These are phyloP conservation scores for Vigna nakashimae DNA, from an alignment of 306 rosid species.

Conservation along the genomic window DNA sequence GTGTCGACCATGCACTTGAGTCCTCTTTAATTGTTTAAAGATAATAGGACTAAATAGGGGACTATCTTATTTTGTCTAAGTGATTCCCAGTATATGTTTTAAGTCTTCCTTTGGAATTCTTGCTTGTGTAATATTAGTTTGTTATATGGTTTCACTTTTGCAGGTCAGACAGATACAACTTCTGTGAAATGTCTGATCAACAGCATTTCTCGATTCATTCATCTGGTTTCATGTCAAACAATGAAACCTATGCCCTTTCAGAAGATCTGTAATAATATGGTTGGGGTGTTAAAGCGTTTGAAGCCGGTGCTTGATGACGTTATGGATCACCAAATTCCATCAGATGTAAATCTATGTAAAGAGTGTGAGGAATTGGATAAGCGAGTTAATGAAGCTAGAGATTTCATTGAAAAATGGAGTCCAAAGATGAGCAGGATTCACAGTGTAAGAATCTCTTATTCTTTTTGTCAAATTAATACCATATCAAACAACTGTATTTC, in stretches of 20 bases:
- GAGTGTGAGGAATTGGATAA: conserved; percentile 80
- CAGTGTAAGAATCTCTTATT: conserved; percentile 61
- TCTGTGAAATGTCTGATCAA: conserved; percentile 83
- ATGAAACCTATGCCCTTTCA: conserved; percentile 68
- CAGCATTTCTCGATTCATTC: conserved; percentile 94
- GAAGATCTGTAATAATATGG: conserved; percentile 69
- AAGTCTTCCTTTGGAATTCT: conserved; percentile 11
- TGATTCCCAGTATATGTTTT: conserved; percentile 3
- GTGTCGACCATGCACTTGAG: conserved; percentile 28
- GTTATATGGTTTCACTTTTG: conserved; percentile 42
- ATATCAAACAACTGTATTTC: background rate
- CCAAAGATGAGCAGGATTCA: conserved; percentile 85
- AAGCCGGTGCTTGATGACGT: conserved; percentile 86
- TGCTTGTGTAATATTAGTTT: conserved; percentile 32
- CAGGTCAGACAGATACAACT: conserved; percentile 78
- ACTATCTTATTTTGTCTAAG: background rate
- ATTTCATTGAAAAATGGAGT: conserved; percentile 83
- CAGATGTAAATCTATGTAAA: conserved; percentile 59
- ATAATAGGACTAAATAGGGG: conserved; percentile 13
- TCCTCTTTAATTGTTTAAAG: conserved; percentile 2
- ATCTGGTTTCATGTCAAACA: conserved; percentile 80
- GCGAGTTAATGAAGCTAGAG: conserved; percentile 78
- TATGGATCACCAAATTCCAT: conserved; percentile 57
- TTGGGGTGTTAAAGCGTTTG: conserved; percentile 77
- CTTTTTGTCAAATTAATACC: conserved; percentile 5